These are phyloP conservation scores for Penicillium sp. DNA, from an alignment of 2,329 filamentous ascomycete genomes.

Conservation along the genomic window DNA sequence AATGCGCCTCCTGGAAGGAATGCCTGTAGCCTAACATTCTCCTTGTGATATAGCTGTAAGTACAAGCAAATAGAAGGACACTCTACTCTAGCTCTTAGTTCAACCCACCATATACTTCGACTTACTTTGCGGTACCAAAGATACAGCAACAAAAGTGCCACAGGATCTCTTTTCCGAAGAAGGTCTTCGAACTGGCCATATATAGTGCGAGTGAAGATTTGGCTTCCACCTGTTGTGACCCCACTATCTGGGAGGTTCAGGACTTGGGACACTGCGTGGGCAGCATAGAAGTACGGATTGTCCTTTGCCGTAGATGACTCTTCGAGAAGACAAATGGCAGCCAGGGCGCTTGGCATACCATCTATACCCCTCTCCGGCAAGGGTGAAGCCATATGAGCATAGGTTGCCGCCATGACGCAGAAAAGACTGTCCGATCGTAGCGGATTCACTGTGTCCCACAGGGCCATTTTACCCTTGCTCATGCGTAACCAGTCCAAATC, in stretches of 20 bases:
- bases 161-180: constrained; percentile 36
- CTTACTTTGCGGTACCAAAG: constrained; percentile 46
- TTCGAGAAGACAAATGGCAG: constrained; percentile 23
- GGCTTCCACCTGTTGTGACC: constrained; percentile 21
- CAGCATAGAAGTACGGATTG: constrained; percentile 43
- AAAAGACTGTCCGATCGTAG: constrained; percentile 52
- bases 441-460: constrained; percentile 39
- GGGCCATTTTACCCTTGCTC: constrained; percentile 54
- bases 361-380: constrained; percentile 26
- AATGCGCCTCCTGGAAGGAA: constrained; percentile 33
- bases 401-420: constrained; percentile 29
- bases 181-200: constrained; percentile 34
- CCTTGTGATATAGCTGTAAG: constrained; percentile 32
- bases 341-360: constrained; percentile 22
- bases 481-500: constrained; percentile 62
- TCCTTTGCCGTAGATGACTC: constrained; percentile 33
- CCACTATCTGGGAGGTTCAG: constrained; percentile 28
- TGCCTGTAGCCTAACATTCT: constrained; percentile 25
- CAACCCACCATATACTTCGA: constrained; percentile 48
- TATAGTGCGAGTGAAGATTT: constrained; percentile 39
- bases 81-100: constrained; percentile 44
- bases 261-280: constrained; percentile 38
- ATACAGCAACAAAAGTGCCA: constrained; percentile 43
- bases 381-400: constrained; percentile 38
- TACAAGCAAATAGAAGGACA: constrained; percentile 45